Conservation (phyloP, 1,284 basidiomycete genomes). For the Puccinia brachypodii region DNA sequence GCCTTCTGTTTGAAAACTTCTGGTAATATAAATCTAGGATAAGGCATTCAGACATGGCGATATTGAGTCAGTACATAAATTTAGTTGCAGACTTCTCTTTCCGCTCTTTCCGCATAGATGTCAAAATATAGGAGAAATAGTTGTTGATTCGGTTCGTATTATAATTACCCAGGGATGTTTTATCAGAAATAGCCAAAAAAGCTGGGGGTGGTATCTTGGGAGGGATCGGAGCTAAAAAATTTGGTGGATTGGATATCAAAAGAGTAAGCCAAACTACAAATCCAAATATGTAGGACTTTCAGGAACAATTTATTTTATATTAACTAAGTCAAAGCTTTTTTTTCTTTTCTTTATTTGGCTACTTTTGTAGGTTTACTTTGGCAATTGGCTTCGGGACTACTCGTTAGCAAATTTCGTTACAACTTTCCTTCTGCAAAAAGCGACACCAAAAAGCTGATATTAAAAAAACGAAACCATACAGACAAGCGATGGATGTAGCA, state of each 20-base stretch:
- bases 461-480: not conserved
- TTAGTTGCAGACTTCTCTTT: too few relatives aligned
- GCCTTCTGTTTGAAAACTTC: not conserved
- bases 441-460: not conserved
- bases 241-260: conserved; percentile 54
- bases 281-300: not conserved
- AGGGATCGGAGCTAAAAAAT: conserved; percentile 51
- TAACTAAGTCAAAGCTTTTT: not conserved
- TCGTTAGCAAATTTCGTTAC: conserved; percentile 16
- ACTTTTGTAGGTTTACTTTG: conserved; percentile 39
- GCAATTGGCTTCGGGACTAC: conserved; percentile 48
- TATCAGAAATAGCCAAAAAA: conserved; percentile 50
- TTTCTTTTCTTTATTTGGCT: not conserved
- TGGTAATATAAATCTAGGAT: conserved; percentile 16
- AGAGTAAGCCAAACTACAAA: conserved; percentile 12
- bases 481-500: conserved; percentile 49
- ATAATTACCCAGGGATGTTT: conserved; percentile 53
- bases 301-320: not conserved
- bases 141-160: conserved; percentile 52
- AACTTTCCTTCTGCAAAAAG: not conserved
- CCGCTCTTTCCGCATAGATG: too few relatives aligned
- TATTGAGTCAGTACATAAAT: conserved; percentile 49
- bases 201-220: conserved; percentile 48
- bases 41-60: conserved; percentile 53
- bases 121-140: conserved; percentile 50